Evolutionary conservation across 805 yeast genomes (phyloP), one percentile per base, ranked within the genome.

Genomic region (Suhomyces emberorum): DNA sequence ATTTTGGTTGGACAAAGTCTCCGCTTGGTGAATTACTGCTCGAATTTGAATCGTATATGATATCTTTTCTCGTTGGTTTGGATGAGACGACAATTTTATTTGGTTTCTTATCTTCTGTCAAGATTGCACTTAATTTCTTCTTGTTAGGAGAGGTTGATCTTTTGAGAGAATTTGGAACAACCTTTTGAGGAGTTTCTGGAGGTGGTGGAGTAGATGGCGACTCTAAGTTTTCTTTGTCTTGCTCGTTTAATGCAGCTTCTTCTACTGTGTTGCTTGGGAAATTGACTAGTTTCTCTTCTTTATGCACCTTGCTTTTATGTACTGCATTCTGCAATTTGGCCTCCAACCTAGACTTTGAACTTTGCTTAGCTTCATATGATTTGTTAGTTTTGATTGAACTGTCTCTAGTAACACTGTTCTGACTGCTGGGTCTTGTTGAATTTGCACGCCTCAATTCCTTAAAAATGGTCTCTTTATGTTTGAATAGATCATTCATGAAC

Each of bases 401-500:
- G 16, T 38, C 34, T 14, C 43, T 32, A 23, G 35, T 31, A 7
- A 25, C 37, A 8, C 32, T 20, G 15, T 18, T 19, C 27, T 28
- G 23, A 15, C 21, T 22, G 17, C 35, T 38, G 25, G 22, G 43
- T 28, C 53, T 47, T 21, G 45, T 34, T 9, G 66, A 54, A 37
- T 60, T 65, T 22, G 63, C 46, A 39, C 71, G 57, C 47, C 71
- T 57, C 46, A 85, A 71, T 44, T 79, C 85, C 22, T 73, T 70
- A 51, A 86, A 85, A n/a, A 86, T 75, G 15, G 66, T 62, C 18
- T 76, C 79, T 44, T 80, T 79, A 46, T 80, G 60, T 10, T 62
- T 61, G 48, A 86, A 64, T 29, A 87, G 60, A 51, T 87, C 95
- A 29, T 63, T 61, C 30, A 84, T 65, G 30, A 86, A 73, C 39